Conservation (phyloP, 306 rosid species). For the Casuarina cunninghamiana region DNA sequence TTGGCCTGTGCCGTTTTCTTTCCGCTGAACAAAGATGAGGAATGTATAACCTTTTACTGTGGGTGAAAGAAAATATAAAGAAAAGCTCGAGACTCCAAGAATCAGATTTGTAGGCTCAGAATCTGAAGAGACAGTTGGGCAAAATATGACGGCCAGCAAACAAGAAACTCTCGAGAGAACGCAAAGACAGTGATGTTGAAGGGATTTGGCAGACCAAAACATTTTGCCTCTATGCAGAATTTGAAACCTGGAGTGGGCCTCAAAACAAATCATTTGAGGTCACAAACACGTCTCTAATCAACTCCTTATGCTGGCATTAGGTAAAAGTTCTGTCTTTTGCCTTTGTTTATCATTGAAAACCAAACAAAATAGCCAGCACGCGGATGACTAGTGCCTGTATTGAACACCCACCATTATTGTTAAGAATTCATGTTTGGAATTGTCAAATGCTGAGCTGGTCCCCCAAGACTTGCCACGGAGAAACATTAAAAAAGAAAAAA, state of each 20-base stretch:
- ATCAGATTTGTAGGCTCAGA: neutral
- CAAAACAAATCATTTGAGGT: neutral
- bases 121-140: constrained; percentile 27
- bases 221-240: neutral
- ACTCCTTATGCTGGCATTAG: constrained; percentile 41
- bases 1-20: no score
- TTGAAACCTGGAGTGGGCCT: constrained; percentile 3
- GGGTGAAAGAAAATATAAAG: neutral
- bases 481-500: neutral
- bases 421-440: constrained; percentile 9
- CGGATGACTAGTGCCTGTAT: constrained; percentile 34
- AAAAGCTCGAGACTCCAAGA: neutral
- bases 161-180: constrained; percentile 6
- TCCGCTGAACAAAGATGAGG: no score
- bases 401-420: constrained; percentile 34
- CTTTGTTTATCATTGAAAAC: constrained; percentile 20
- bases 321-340: constrained; percentile 27
- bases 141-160: constrained; percentile 25
- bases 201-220: constrained; percentile 8
- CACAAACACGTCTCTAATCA: constrained; percentile 8
- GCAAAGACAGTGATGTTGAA: constrained; percentile 7
- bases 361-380: constrained; percentile 26
- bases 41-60: no score
- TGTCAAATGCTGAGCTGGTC: constrained; percentile 34
- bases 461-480: constrained; percentile 25